Percentiles rank a stretch among this genome's conserved stretches.
phyloP scores from a whole-genome alignment of 768 basidiomycete genomes.

The Dentipellis fragilis region DNA sequence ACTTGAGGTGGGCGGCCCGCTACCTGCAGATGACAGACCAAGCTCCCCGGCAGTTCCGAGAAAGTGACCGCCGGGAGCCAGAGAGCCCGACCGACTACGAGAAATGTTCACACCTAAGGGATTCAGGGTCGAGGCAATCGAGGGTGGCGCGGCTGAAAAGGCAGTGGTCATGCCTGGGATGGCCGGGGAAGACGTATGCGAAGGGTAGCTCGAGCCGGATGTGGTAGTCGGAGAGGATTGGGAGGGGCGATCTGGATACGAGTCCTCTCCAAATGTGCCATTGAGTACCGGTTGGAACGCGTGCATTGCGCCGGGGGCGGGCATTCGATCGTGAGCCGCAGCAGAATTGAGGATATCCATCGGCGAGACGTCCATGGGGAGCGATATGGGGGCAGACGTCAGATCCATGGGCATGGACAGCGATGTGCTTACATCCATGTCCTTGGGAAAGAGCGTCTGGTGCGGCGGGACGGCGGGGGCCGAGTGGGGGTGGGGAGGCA shows the following conservation, averaged over 20 bases:
- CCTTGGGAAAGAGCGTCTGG: conserved; percentile 16
- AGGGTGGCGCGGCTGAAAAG: conserved; percentile 21
- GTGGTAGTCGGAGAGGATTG: conserved; percentile 24
- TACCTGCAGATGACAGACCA: conserved; percentile 18
- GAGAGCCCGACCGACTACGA: conserved; percentile 23
- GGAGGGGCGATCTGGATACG: conserved; percentile 16
- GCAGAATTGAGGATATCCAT: conserved; percentile 5
- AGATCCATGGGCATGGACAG: conserved; percentile 15
- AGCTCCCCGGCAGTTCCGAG: conserved; percentile 17
- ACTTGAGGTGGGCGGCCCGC: conserved; percentile 17
- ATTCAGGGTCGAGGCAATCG: conserved; percentile 26
- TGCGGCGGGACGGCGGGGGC: conserved; percentile 13
- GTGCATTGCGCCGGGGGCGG: conserved; percentile 4
- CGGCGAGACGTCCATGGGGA: conserved; percentile 16
- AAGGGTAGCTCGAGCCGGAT: conserved; percentile 22
- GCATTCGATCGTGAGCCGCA: conserved; percentile 5
- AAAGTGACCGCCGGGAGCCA: conserved; percentile 21
- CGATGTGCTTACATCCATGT: conserved; percentile 13
- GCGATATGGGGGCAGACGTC: conserved; percentile 15
- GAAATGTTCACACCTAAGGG: conserved; percentile 11
- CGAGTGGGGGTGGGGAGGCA: conserved; percentile 5
- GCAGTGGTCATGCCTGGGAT: conserved; percentile 20
- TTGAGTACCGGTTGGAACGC: conserved; percentile 7
- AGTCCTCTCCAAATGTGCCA: conserved; percentile 6
- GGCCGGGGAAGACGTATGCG: conserved; percentile 24